These are phyloP conservation scores for Blepharisma undulans DNA, from an alignment of 169 alveolate species.

Conservation along the genomic window DNA sequence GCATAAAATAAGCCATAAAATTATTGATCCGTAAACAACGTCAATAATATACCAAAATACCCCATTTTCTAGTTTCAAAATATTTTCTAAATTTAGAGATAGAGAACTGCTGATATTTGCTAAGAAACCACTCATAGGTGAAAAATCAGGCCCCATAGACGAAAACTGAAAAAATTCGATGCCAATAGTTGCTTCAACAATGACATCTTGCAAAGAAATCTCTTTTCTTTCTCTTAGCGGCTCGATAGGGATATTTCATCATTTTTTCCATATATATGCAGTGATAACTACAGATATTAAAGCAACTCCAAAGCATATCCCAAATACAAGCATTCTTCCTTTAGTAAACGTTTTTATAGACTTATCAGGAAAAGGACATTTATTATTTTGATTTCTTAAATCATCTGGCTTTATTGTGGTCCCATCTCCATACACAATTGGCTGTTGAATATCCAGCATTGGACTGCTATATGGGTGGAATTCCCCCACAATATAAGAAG, in stretches of 20 bases:
- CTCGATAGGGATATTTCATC: neutral
- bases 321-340: neutral
- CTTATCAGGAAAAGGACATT: neutral
- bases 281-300: neutral
- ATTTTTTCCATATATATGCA: neutral
- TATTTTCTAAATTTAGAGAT: neutral
- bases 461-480: neutral
- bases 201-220: neutral
- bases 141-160: slow-evolving; percentile 30
- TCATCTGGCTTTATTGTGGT: neutral
- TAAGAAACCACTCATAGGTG: neutral
- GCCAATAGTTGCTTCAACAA: neutral
- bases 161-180: slow-evolving; percentile 37
- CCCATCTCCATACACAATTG: neutral
- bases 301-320: neutral
- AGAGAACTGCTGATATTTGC: neutral
- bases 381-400: neutral
- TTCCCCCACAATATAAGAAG: neutral
- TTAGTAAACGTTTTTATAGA: neutral
- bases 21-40: neutral
- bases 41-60: neutral
- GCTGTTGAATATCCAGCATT: neutral
- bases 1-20: neutral
- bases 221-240: neutral
- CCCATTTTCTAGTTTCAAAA: neutral